Conservation (phyloP, 2,329 filamentous ascomycete species). For the Cadophora malorum region DNA sequence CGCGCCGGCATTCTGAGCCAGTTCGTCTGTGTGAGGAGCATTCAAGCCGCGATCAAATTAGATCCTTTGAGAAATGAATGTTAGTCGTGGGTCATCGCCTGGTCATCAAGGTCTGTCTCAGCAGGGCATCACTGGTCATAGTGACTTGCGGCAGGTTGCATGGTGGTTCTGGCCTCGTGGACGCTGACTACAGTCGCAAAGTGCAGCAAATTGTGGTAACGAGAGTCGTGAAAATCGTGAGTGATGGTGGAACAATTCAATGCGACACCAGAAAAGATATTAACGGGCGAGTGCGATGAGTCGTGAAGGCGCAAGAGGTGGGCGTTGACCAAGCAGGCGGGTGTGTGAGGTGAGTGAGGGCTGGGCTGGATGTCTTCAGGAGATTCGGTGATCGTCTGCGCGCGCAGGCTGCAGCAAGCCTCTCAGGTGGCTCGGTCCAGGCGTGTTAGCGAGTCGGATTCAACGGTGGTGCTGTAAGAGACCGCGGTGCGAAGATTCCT, state of each 20-base stretch:
- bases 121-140: conserved; percentile 35
- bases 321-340: conserved; percentile 10
- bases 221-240: conserved; percentile 22
- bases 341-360: conserved; percentile 1
- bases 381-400: conserved; percentile 26
- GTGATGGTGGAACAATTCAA: conserved; percentile 10
- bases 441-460: conserved; percentile 20
- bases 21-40: conserved; percentile 46
- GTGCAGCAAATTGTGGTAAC: not conserved
- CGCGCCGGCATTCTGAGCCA: conserved; percentile 45
- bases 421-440: conserved; percentile 21
- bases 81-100: conserved; percentile 31
- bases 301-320: conserved; percentile 7
- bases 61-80: conserved; percentile 18
- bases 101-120: conserved; percentile 29
- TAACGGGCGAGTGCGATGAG: conserved; percentile 7
- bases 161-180: conserved; percentile 27
- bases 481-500: conserved; percentile 10
- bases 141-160: conserved; percentile 33
- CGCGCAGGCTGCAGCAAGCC: conserved; percentile 32
- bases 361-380: conserved; percentile 16
- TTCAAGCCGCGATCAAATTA: conserved; percentile 35
- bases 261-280: conserved; percentile 14
- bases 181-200: conserved; percentile 13
- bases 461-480: conserved; percentile 8